Base-by-base conservation (phyloP, 2,329 filamentous ascomycete genomes). In the Nemania abortiva region DNA sequence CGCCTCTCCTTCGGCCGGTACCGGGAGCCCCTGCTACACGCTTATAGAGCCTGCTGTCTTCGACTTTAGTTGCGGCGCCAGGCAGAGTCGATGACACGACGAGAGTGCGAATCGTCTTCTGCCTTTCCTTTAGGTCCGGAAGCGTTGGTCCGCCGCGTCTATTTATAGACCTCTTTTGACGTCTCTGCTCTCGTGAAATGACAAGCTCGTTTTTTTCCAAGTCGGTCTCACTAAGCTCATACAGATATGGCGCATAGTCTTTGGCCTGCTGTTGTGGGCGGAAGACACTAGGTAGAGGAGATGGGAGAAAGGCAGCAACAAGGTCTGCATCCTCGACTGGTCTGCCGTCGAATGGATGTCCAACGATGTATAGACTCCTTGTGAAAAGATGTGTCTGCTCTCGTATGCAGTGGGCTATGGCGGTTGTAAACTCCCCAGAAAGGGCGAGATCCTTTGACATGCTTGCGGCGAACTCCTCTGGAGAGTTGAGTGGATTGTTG, bases 321-420 rank as follows among this genome's bases (percentile, higher is more conserved):
- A 99, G 87, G 77, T 99, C 96, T 6, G 94, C 89, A 78, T 99
- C 96, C 74, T 98, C 96, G 24, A 98, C 88, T 2, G 94, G 94
- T 42, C 96, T 89, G 58, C 96, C 96, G 78, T 99, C 96, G 76
- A 99, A 99, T 29, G 94, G 91, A 82, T 99, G 95, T 2, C 95
- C 94, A 62, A 97, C 89, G 75, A 96, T 93, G 82, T 97, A 98
- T 69, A 99, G 84, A 77, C 94, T 97, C 79, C 94, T 92, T 6
- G 94, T 97, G 80, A 98, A 99, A 34, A 98, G 88, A 79, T 99
- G 96, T 49, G 91, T 90, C 81, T 99, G 96, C 81, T 99, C 96
- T 70, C 96, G 92, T 77, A 99, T 99, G 70, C 94, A 97, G 82
- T 99, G 96, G 13, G 96, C 96, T 79, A 99, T 98, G 7, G 96